Percentiles rank a stretch among this genome's conserved stretches.
Conservation (phyloP, 2,329 filamentous ascomycete species). For the Penicillium sp. region DNA sequence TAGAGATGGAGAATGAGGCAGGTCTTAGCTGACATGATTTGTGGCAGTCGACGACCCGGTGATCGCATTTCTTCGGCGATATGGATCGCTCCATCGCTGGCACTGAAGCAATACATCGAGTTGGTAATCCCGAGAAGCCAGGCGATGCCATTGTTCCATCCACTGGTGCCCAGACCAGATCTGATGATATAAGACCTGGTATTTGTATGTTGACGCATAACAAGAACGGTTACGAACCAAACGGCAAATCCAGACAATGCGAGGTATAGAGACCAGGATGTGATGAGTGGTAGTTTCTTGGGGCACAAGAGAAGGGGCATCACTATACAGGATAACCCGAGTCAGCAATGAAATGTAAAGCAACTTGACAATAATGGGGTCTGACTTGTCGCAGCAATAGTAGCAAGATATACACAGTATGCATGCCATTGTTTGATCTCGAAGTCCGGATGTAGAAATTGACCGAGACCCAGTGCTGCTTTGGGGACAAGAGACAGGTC, state of each 20-base stretch:
- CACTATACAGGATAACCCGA: slow-evolving; percentile 10
- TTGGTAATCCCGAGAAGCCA: slow-evolving; percentile 17
- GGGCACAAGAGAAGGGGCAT: slow-evolving; percentile 16
- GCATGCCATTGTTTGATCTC: slow-evolving; percentile 15
- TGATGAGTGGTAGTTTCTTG: slow-evolving; percentile 4
- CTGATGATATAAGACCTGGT: not conserved
- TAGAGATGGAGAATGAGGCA: not conserved
- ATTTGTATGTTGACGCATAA: not conserved
- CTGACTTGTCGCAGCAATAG: slow-evolving; percentile 1
- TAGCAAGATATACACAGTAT: slow-evolving; percentile 16
- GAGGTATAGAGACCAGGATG: not conserved
- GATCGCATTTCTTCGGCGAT: slow-evolving; percentile 17
- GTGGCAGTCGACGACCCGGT: slow-evolving; percentile 15
- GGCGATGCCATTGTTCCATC: slow-evolving; percentile 8
- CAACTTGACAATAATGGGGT: not conserved
- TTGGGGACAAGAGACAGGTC: slow-evolving; percentile 15
- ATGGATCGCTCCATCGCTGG: slow-evolving; percentile 13
- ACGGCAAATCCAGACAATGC: not conserved
- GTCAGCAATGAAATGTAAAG: slow-evolving; percentile 1
- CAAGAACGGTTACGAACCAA: not conserved
- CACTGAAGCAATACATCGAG: slow-evolving; percentile 17
- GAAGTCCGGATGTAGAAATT: slow-evolving; percentile 14
- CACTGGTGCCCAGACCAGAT: not conserved
- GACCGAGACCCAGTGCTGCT: slow-evolving; percentile 16
- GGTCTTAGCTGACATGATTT: slow-evolving; percentile 13